phyloP scores from a whole-genome alignment of 305 asterid species.

The Ilex paraguariensis region DNA sequence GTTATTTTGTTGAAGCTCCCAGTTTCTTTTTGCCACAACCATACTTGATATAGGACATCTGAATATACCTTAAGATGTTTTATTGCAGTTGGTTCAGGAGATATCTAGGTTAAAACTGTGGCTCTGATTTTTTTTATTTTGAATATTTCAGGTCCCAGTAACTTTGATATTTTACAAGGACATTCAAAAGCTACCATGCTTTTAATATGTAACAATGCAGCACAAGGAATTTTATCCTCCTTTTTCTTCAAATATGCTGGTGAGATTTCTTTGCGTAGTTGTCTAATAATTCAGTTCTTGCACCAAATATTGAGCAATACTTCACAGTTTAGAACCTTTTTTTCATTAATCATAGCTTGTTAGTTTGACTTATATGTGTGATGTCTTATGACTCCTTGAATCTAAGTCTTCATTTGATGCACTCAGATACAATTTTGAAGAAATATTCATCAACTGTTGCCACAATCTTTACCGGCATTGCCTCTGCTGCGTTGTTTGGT shows the following conservation, averaged over 20 bases:
- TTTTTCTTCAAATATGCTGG: constrained; percentile 99
- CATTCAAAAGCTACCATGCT: constrained; percentile 94
- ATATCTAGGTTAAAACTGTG: too few relatives aligned
- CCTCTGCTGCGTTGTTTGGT: constrained; percentile 91
- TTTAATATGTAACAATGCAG: constrained; percentile 92
- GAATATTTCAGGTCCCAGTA: constrained; percentile 60
- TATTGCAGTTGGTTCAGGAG: too few relatives aligned
- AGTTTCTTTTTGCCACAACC: too few relatives aligned
- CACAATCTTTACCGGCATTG: constrained; percentile 96
- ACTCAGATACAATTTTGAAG: constrained; percentile 82
- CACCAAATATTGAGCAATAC: not conserved
- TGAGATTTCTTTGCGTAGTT: constrained; percentile 20
- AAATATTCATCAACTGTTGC: constrained; percentile 98
- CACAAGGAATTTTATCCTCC: constrained; percentile 95
- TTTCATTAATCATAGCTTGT: not conserved
- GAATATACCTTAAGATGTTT: too few relatives aligned
- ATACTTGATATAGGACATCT: too few relatives aligned
- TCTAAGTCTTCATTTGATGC: constrained; percentile 16
- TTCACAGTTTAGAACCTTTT: not conserved
- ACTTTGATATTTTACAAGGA: constrained; percentile 83
- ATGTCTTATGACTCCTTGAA: not conserved
- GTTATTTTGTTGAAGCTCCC: too few relatives aligned
- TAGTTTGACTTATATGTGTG: not conserved
- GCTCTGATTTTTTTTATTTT: not conserved
- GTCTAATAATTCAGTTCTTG: not conserved